Evolutionary conservation across 2,329 filamentous ascomycete species (phyloP).

Genomic region (Exophiala aquamarina): DNA sequence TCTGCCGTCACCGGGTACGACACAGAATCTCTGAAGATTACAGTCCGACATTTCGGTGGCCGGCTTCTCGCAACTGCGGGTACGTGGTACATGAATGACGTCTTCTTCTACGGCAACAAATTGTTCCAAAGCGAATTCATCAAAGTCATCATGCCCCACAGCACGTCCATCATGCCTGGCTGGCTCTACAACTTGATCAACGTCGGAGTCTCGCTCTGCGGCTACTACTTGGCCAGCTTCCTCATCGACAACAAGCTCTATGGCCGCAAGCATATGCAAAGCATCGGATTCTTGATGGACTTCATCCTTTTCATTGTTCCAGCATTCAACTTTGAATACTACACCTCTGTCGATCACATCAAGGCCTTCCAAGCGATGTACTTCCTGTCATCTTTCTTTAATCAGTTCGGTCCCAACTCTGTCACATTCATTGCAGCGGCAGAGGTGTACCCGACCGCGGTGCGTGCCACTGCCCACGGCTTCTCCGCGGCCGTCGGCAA

Average conservation of each 20-base stretch:
- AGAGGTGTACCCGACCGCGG: constrained; percentile 92
- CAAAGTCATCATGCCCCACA: constrained; percentile 68
- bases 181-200: constrained; percentile 96
- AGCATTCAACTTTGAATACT: constrained; percentile 84
- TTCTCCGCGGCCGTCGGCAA: constrained; percentile 93
- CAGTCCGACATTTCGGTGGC: constrained; percentile 79
- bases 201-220: constrained; percentile 77
- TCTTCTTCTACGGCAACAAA: constrained; percentile 99
- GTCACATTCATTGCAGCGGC: constrained; percentile 96
- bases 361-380: constrained; percentile 94
- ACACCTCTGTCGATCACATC: constrained; percentile 68
- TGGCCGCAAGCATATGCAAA: constrained; percentile 94
- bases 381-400: constrained; percentile 97
- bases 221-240: constrained; percentile 85
- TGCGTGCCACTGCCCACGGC: constrained; percentile 90
- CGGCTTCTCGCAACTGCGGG: constrained; percentile 84
- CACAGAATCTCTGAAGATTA: constrained; percentile 74
- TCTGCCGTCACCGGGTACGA: constrained; percentile 89
- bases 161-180: constrained; percentile 73
- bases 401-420: constrained; percentile 95
- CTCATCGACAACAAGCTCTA: constrained; percentile 96
- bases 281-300: constrained; percentile 86
- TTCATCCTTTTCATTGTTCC: constrained; percentile 93
- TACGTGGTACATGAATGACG: constrained; percentile 93
- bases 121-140: constrained; percentile 94